phyloP scores from a whole-genome alignment of 345 rosid species.

The Pseudoturritis turrita region DNA sequence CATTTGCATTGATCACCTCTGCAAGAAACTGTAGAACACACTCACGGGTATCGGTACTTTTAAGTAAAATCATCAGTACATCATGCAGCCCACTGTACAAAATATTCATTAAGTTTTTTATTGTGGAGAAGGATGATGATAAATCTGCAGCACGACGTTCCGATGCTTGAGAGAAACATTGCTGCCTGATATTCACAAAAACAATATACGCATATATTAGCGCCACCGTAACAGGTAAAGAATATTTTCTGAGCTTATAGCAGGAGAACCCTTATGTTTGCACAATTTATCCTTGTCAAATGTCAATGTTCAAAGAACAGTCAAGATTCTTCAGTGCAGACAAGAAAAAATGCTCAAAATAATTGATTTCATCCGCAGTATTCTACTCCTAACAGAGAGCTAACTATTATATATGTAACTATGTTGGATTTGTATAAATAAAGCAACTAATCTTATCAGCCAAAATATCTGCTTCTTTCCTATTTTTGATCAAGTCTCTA shows the following conservation, averaged over 20 bases:
- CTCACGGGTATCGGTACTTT: conserved; percentile 67
- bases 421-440: neutral
- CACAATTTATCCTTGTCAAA: neutral
- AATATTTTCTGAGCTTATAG: neutral
- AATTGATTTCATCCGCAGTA: neutral
- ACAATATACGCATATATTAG: conserved; percentile 1
- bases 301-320: neutral
- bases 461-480: neutral
- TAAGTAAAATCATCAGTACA: conserved; percentile 67
- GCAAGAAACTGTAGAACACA: conserved; percentile 89
- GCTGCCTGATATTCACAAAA: conserved; percentile 60
- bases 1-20: conserved; percentile 89
- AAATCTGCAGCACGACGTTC: conserved; percentile 76
- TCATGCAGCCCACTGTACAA: conserved; percentile 67
- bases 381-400: neutral
- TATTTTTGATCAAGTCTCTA: neutral
- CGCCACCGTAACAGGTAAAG: neutral
- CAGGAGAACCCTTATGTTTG: neutral
- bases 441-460: neutral
- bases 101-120: conserved; percentile 70
- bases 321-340: neutral
- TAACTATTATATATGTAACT: neutral
- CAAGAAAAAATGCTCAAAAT: neutral
- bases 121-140: conserved; percentile 80
- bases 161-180: conserved; percentile 90